Evolutionary conservation across 2,329 filamentous ascomycete genomes (phyloP).

Genomic region (Metarhizium sp.): DNA sequence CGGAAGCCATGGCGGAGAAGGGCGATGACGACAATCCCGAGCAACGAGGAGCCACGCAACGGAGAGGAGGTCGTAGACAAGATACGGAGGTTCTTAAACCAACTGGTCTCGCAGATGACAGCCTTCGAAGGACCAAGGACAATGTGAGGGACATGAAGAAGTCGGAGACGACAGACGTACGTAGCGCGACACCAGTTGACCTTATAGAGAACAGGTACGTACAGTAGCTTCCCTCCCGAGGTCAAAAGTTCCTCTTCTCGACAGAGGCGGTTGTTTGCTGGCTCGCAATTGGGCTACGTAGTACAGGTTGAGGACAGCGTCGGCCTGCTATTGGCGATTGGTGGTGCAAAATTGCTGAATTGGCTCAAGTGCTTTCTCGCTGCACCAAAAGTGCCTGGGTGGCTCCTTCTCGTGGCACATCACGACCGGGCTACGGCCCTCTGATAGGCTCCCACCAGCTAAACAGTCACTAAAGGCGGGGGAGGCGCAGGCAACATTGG

Average conservation of each 20-base stretch:
- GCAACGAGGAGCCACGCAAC: neutral
- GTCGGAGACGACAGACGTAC: slow-evolving; percentile 9
- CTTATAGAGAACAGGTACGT: slow-evolving; percentile 1
- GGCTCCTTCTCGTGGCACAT: neutral
- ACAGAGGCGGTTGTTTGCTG: neutral
- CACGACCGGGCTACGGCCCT: neutral
- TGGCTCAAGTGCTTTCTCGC: neutral
- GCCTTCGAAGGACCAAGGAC: slow-evolving; percentile 25
- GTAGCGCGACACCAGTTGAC: neutral
- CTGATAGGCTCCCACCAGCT: neutral
- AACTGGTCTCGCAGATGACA: slow-evolving; percentile 22
- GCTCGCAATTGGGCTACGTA: neutral
- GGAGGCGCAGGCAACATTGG: neutral
- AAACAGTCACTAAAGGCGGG: neutral
- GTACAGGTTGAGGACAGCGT: neutral
- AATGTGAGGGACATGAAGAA: slow-evolving; percentile 23
- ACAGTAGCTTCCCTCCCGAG: neutral
- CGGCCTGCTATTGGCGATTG: neutral
- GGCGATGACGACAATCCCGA: neutral
- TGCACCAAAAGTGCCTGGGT: slow-evolving; percentile 4
- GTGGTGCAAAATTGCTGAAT: neutral
- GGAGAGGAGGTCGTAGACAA: slow-evolving; percentile 12
- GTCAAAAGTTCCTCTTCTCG: neutral
- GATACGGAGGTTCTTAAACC: slow-evolving; percentile 13
- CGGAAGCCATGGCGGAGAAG: slow-evolving; percentile 40